Conservation (phyloP, 345 rosid species). For the Nasturtium officinale region DNA sequence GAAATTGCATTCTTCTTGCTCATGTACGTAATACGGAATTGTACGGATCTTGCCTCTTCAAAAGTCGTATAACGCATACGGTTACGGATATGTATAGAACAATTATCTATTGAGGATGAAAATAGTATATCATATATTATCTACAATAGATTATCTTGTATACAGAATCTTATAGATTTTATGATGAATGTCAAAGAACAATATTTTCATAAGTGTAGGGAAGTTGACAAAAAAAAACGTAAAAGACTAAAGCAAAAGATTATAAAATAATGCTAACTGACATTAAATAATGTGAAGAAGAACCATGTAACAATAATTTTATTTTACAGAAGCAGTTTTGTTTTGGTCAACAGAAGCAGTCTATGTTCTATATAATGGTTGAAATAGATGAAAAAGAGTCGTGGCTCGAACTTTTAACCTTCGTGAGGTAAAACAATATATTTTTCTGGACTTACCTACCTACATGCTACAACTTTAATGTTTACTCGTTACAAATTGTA, state of each 20-base stretch:
- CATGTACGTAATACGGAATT: constrained; percentile 6
- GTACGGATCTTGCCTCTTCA: constrained; percentile 30
- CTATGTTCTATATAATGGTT: no score
- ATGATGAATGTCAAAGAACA: not conserved
- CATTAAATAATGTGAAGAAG: no score
- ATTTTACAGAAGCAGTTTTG: no score
- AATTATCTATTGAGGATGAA: not conserved
- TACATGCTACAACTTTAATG: no score
- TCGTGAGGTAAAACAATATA: no score
- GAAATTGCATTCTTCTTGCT: constrained; percentile 5
- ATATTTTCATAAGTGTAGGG: not conserved
- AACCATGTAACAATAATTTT: no score
- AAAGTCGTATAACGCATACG: constrained; percentile 24
- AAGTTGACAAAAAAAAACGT: not conserved
- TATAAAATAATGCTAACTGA: no score
- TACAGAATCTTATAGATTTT: not conserved
- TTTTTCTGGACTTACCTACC: no score
- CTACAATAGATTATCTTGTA: not conserved
- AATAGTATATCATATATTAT: not conserved
- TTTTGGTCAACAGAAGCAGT: no score
- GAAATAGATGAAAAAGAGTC: no score
- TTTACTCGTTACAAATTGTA: no score
- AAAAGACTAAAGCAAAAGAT: not conserved
- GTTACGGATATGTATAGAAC: not conserved
- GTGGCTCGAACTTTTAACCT: no score